phyloP scores from a whole-genome alignment of 176 grass and related monocot genomes.

The Coix lacrymajobi region DNA sequence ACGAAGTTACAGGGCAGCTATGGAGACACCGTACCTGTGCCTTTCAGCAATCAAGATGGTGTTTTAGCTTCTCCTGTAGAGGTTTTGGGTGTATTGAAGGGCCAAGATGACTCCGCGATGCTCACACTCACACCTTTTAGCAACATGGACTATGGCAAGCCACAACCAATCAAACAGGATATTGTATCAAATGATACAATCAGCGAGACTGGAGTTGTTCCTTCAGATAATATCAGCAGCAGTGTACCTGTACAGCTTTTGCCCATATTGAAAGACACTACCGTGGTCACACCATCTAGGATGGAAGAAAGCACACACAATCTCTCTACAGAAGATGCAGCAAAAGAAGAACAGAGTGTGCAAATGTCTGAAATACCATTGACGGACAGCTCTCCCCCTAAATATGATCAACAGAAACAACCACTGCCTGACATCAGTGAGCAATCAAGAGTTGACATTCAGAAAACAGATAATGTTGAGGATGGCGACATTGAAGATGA shows the following conservation, averaged over 20 bases:
- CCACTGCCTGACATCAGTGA: constrained; percentile 19
- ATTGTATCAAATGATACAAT: background rate
- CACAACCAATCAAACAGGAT: constrained; percentile 15
- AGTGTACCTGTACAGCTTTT: constrained; percentile 30
- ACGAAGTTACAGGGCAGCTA: constrained; percentile 36
- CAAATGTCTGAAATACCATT: constrained; percentile 40
- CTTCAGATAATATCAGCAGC: constrained; percentile 23
- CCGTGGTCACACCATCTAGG: background rate
- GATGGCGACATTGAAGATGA: background rate
- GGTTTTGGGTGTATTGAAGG: background rate
- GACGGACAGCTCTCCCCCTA: constrained; percentile 30
- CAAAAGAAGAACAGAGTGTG: constrained; percentile 31
- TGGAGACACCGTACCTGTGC: background rate
- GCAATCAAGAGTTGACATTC: constrained; percentile 31
- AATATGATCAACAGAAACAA: constrained; percentile 25
- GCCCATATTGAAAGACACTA: background rate
- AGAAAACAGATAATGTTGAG: constrained; percentile 31
- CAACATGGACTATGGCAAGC: constrained; percentile 17
- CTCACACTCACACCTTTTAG: constrained; percentile 27
- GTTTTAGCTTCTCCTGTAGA: background rate
- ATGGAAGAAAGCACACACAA: constrained; percentile 21
- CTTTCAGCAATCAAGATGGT: constrained; percentile 20
- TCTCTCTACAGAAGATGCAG: constrained; percentile 3
- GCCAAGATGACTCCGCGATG: constrained; percentile 17
- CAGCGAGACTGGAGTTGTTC: constrained; percentile 8